phyloP scores from a whole-genome alignment of 2,329 filamentous ascomycete genomes.

The Fulvia fulva region DNA sequence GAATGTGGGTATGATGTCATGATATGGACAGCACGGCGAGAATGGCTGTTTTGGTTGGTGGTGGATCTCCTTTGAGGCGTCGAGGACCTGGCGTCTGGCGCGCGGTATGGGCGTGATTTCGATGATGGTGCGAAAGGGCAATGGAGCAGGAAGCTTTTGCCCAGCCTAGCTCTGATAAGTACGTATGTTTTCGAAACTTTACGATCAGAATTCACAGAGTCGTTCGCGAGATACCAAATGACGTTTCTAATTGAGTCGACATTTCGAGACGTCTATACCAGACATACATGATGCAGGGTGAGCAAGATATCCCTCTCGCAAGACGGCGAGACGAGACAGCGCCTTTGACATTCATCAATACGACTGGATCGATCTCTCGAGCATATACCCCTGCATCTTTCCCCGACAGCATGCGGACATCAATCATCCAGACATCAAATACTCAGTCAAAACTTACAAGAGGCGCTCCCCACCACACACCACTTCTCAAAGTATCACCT shows the following conservation, averaged over 20 bases:
- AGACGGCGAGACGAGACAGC: too few species aligned
- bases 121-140: not conserved
- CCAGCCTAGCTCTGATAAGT: not conserved
- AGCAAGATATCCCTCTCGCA: too few species aligned
- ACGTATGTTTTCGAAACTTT: not conserved
- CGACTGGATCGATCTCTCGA: too few species aligned
- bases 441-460: too few species aligned
- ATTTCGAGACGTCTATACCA: not conserved
- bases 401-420: too few species aligned
- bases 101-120: not conserved
- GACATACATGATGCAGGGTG: too few species aligned
- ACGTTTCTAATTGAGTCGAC: not conserved
- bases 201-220: not conserved
- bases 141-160: not conserved
- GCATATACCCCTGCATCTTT: too few species aligned
- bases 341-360: too few species aligned
- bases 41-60: not conserved
- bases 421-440: too few species aligned
- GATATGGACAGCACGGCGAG: not conserved
- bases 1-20: not conserved
- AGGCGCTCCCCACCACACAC: too few species aligned
- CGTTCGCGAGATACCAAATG: not conserved
- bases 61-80: not conserved
- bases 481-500: too few species aligned
- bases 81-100: not conserved